Evolutionary conservation across 1,284 basidiomycete species (phyloP).

Genomic region (Grifola frondosa): DNA sequence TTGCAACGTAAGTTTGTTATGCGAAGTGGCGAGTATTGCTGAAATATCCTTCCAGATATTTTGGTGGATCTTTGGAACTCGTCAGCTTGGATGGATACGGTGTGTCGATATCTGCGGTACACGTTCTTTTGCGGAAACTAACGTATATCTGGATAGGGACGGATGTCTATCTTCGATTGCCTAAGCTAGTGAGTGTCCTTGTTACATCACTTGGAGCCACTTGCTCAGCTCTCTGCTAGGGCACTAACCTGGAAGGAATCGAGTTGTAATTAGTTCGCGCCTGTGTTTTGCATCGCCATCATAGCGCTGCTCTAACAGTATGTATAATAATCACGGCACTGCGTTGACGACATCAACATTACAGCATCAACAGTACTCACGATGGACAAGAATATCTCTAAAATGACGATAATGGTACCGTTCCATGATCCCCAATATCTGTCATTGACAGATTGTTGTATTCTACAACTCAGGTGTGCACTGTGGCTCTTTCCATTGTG

Average conservation of each 20-base stretch:
- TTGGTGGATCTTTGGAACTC: constrained; percentile 80
- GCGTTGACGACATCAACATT: too few species aligned
- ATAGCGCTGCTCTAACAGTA: too few species aligned
- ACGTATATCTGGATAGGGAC: constrained; percentile 51
- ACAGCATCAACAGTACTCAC: too few species aligned
- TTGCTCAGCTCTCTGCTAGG: constrained; percentile 41
- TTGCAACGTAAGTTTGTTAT: constrained; percentile 57
- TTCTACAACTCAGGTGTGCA: too few species aligned
- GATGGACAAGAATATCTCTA: too few species aligned
- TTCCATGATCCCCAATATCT: too few species aligned
- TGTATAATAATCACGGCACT: too few species aligned
- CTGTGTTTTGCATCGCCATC: neutral
- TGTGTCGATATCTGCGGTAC: constrained; percentile 32
- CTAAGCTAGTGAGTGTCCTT: constrained; percentile 64
- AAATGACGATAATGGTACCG: too few species aligned
- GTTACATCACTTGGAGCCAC: neutral
- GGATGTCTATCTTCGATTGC: constrained; percentile 78
- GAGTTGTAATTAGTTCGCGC: constrained; percentile 57
- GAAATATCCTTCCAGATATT: constrained; percentile 49
- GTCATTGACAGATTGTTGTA: too few species aligned
- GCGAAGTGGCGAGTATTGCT: neutral
- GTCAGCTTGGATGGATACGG: constrained; percentile 84
- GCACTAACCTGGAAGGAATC: constrained; percentile 81
- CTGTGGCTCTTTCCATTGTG: too few species aligned
- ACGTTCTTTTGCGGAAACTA: constrained; percentile 1